Evolutionary conservation across 192 early-diverging fungal species (phyloP).

Genomic region (Umbelopsis ramanniana): DNA sequence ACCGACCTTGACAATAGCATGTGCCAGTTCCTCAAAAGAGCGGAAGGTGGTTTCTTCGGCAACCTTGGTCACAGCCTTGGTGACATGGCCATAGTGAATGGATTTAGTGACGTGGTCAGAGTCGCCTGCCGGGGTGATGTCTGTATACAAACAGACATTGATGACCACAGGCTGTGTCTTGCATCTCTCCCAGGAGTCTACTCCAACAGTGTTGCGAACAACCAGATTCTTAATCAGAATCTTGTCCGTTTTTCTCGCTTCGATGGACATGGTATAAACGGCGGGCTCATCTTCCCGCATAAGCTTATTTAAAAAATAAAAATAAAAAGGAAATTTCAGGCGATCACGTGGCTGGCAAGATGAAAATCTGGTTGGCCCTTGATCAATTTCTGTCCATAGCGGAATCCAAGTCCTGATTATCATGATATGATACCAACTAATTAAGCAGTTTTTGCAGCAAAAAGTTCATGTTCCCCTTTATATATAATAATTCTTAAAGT

Average conservation of each 20-base stretch:
- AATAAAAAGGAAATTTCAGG: not conserved
- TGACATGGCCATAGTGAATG: conserved; percentile 83
- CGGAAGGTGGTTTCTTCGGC: conserved; percentile 73
- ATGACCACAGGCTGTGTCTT: conserved; percentile 88
- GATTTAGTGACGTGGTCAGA: conserved; percentile 80
- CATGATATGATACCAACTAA: no score
- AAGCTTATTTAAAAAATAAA: not conserved
- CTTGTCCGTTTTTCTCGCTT: conserved; percentile 52
- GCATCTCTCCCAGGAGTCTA: conserved; percentile 92
- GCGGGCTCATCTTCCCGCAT: not conserved
- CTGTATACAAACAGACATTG: conserved; percentile 73
- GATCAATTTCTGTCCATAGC: no score
- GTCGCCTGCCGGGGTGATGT: conserved; percentile 75
- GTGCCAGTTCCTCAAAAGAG: conserved; percentile 75
- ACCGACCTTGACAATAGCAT: conserved; percentile 63
- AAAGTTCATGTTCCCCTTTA: no score
- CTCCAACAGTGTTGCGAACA: conserved; percentile 84
- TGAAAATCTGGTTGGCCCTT: no score
- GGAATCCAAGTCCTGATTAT: no score
- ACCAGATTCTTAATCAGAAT: conserved; percentile 77
- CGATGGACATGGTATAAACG: not conserved
- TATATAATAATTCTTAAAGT: no score
- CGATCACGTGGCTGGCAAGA: not conserved
- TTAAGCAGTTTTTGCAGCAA: no score
- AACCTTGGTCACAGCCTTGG: conserved; percentile 75